Percentiles rank a stretch among this genome's conserved stretches.
Evolutionary conservation across 495 filamentous ascomycete species (phyloP).

Genomic region (Poronia punctata): DNA sequence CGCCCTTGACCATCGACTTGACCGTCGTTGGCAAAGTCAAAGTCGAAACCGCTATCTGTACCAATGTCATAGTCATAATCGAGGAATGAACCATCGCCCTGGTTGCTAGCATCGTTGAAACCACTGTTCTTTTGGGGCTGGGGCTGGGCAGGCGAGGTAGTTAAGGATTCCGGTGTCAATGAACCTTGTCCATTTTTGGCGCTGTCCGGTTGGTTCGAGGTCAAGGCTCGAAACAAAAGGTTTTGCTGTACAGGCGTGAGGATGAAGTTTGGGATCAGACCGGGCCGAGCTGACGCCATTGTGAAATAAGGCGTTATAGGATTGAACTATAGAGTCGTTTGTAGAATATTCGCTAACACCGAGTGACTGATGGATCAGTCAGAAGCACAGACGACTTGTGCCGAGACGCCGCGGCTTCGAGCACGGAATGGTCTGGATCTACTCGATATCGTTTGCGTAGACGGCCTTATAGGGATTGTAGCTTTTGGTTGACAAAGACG

Average conservation of each 20-base stretch:
- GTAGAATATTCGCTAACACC: neutral
- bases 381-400: slow-evolving; percentile 1
- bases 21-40: slow-evolving; percentile 64
- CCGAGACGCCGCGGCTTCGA: slow-evolving; percentile 10
- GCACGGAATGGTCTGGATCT: neutral
- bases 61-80: slow-evolving; percentile 66
- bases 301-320: slow-evolving; percentile 22
- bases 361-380: neutral
- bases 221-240: slow-evolving; percentile 79
- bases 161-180: slow-evolving; percentile 46
- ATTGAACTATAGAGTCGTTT: neutral
- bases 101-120: slow-evolving; percentile 39
- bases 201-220: slow-evolving; percentile 54
- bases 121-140: slow-evolving; percentile 10
- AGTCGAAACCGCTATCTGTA: slow-evolving; percentile 46
- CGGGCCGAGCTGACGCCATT: slow-evolving; percentile 37
- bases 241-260: slow-evolving; percentile 84
- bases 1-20: slow-evolving; percentile 54
- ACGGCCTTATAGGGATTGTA: neutral
- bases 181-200: slow-evolving; percentile 31
- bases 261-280: slow-evolving; percentile 36
- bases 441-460: neutral
- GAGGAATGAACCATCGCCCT: slow-evolving; percentile 72
- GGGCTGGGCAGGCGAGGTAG: slow-evolving; percentile 45
- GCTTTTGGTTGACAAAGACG: no score